phyloP scores from a whole-genome alignment of 331 rosid species.

The Stylosanthes scabra region DNA sequence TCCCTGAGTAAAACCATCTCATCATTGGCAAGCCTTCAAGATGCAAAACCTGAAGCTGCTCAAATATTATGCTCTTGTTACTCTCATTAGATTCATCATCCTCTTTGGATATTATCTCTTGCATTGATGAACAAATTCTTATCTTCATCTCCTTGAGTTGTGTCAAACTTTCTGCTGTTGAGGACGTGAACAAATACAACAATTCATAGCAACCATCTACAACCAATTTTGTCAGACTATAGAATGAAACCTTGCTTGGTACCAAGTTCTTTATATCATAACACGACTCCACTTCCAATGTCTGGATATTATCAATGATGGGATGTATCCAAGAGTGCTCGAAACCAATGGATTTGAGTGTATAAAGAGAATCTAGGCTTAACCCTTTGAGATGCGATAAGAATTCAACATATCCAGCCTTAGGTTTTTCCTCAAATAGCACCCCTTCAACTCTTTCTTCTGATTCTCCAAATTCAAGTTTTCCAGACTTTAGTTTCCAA shows the following conservation, averaged over 20 bases:
- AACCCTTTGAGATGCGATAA: neutral
- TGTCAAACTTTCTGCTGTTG: slow-evolving; percentile 14
- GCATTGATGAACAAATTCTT: neutral
- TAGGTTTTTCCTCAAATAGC: no score
- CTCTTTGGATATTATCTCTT: slow-evolving; percentile 9
- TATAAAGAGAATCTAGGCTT: neutral
- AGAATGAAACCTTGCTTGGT: neutral
- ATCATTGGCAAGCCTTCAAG: neutral
- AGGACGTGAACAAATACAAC: neutral
- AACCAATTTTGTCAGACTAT: neutral
- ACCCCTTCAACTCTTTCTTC: no score
- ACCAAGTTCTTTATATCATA: neutral
- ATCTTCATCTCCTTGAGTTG: neutral
- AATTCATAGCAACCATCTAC: neutral
- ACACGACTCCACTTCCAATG: neutral
- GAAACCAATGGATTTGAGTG: slow-evolving; percentile 7
- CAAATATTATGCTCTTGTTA: neutral
- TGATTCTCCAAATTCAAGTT: no score
- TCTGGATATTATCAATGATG: neutral
- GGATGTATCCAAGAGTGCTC: slow-evolving; percentile 13
- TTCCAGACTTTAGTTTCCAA: no score
- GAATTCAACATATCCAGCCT: no score
- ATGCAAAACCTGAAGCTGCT: neutral
- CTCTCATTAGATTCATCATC: neutral
- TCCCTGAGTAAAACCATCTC: slow-evolving; percentile 1